phyloP scores from a whole-genome alignment of 805 yeast genomes.

The Kodamaea sagamina region DNA sequence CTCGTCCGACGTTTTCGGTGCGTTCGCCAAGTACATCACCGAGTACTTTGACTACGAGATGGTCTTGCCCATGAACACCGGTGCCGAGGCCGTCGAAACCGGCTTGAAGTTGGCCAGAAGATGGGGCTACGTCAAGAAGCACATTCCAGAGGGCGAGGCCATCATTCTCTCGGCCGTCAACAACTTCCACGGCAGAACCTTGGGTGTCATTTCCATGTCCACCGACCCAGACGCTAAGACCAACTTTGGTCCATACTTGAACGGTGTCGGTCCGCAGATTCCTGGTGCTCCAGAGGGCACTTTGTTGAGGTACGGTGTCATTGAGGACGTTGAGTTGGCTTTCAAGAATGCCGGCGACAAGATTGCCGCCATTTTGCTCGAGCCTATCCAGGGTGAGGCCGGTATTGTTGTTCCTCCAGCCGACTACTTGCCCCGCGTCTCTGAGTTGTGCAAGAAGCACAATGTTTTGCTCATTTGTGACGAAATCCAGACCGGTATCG shows the following conservation, averaged over 20 bases:
- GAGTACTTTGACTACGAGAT: slow-evolving; percentile 88
- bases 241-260: slow-evolving; percentile 86
- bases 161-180: slow-evolving; percentile 83
- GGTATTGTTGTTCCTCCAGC: slow-evolving; percentile 93
- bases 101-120: slow-evolving; percentile 92
- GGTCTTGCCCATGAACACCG: slow-evolving; percentile 97
- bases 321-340: slow-evolving; percentile 84
- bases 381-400: slow-evolving; percentile 98
- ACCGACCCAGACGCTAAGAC: slow-evolving; percentile 92
- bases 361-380: slow-evolving; percentile 87
- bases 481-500: slow-evolving; percentile 97
- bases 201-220: slow-evolving; percentile 93
- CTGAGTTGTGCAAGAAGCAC: slow-evolving; percentile 73
- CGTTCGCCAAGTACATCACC: slow-evolving; percentile 82
- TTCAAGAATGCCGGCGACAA: slow-evolving; percentile 80
- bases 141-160: slow-evolving; percentile 81
- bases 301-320: slow-evolving; percentile 75
- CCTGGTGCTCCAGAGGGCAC: slow-evolving; percentile 69
- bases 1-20: slow-evolving; percentile 84
- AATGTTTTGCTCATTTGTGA: slow-evolving; percentile 91
- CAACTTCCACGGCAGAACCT: slow-evolving; percentile 95
- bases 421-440: slow-evolving; percentile 74
- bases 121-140: slow-evolving; percentile 93
- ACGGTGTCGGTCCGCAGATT: slow-evolving; percentile 78
- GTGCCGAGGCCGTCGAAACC: slow-evolving; percentile 98